A percentile compares a stretch with the other conserved stretches of the same genome.
Evolutionary conservation across 2,329 filamentous ascomycete species (phyloP).

Genomic region (Fusarium buxicola): DNA sequence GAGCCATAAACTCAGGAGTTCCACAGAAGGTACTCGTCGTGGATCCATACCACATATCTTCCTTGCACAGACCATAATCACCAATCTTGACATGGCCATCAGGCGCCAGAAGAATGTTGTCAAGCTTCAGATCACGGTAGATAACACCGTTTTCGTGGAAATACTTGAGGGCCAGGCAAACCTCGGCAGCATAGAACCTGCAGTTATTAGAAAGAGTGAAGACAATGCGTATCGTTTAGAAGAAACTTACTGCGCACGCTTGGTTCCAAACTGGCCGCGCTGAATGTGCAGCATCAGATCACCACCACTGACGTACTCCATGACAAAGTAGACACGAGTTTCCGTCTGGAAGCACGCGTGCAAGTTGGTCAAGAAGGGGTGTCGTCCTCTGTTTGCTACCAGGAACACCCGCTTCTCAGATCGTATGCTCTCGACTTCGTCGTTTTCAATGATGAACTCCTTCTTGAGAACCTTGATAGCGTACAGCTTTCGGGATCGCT

Average conservation of each 20-base stretch:
- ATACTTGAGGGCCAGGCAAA: slow-evolving; percentile 96
- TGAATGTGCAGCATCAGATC: slow-evolving; percentile 99
- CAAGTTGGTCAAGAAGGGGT: slow-evolving; percentile 93
- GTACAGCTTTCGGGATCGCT: slow-evolving; percentile 90
- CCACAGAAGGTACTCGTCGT: slow-evolving; percentile 98
- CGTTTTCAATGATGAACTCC: slow-evolving; percentile 99
- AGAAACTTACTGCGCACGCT: slow-evolving; percentile 86
- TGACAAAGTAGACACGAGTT: slow-evolving; percentile 98
- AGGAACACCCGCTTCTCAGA: slow-evolving; percentile 98
- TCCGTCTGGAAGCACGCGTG: slow-evolving; percentile 99
- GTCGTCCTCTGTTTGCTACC: slow-evolving; percentile 95
- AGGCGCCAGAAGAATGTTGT: slow-evolving; percentile 90
- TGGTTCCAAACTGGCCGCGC: slow-evolving; percentile 93
- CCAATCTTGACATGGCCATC: slow-evolving; percentile 99
- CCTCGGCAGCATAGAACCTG: slow-evolving; percentile 96
- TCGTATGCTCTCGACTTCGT: slow-evolving; percentile 97
- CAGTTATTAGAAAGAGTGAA: slow-evolving; percentile 27
- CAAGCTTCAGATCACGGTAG: slow-evolving; percentile 95
- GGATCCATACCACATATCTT: slow-evolving; percentile 99
- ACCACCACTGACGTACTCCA: slow-evolving; percentile 99
- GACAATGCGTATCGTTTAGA: too few relatives aligned
- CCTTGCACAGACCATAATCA: slow-evolving; percentile 98
- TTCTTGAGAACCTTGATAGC: slow-evolving; percentile 99
- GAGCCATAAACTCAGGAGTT: slow-evolving; percentile 99
- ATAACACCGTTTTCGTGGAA: slow-evolving; percentile 99